Base-by-base conservation (phyloP, 306 rosid genomes). In the Trifolium fragiferum region DNA sequence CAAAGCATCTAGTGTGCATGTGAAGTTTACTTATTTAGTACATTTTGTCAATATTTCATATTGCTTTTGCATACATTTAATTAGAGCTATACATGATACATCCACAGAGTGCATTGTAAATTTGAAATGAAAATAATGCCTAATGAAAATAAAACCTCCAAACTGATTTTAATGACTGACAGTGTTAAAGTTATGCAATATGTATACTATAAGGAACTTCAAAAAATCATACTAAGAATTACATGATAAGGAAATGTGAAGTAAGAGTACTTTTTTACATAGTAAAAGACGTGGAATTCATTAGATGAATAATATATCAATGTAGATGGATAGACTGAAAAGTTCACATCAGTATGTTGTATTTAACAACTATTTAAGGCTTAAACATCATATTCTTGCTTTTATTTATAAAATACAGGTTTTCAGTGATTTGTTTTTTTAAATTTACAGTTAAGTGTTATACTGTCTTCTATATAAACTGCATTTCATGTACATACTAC, bases 401-500 rank as follows among this genome's bases (percentile, higher is more conserved):
- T 30, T 30, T 30, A 30, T 30, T 30, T 30, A 32, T 38, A 10
- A 7, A 37, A 25, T 15, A 5, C 21, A 25, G 12, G 32, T 30
- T 49, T 30, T 33, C 19, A 21, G 40, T 38, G 33, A 72, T 30
- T 30, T 30, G n/a, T 30, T 30, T 30, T 30, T 30, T 30, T 4
- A 30, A 30, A 30, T 4, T 0, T 15, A 5, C 21, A 25, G 12
- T 30, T 18, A 33, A 38, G 40, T 38, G 33, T 37, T 37, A 8
- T 37, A 7, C 4, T 57, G 67, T 38, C 55, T 58, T 18, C 38
- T 21, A 18, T 33, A 14, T 20, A 15, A 77, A 77, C 10, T 58
- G 40, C 14, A 53, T 50, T 68, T 61, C 44, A 53, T 54, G 41
- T 37, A 51, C 60, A n/a, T n/a, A n/a, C n/a, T n/a, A n/a, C n/a